A percentile compares a stretch with the other conserved stretches of the same genome.
phyloP scores from a whole-genome alignment of 2,329 filamentous ascomycete genomes.

The Sporothrix sp. region DNA sequence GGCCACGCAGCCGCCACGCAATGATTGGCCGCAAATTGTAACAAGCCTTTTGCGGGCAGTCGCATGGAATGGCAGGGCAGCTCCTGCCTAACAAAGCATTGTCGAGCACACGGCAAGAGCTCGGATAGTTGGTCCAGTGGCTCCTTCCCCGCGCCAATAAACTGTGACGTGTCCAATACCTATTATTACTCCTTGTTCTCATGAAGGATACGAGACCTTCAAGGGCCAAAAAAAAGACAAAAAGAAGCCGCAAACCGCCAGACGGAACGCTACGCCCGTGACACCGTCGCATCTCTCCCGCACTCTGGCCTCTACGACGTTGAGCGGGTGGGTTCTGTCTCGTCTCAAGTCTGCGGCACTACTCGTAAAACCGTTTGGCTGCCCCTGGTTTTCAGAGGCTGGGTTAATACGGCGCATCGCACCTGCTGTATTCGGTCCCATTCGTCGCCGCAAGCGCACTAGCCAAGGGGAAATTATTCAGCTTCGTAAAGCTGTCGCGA shows the following conservation, averaged over 20 bases:
- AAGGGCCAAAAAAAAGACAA: too few species aligned
- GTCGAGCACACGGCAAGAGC: too few species aligned
- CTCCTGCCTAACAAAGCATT: too few species aligned
- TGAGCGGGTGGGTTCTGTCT: background rate
- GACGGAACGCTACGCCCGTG: background rate
- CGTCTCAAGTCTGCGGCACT: constrained; percentile 10
- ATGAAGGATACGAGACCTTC: too few species aligned
- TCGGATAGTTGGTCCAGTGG: too few species aligned
- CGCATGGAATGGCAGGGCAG: too few species aligned
- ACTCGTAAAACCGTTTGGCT: constrained; percentile 4
- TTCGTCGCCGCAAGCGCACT: background rate
- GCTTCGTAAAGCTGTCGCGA: background rate
- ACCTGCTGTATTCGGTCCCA: background rate
- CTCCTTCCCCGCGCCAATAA: too few species aligned
- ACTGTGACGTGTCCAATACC: too few species aligned
- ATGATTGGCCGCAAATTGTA: too few species aligned
- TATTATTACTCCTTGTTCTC: too few species aligned
- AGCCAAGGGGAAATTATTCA: constrained; percentile 4
- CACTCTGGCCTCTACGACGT: background rate
- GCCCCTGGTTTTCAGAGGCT: constrained; percentile 4
- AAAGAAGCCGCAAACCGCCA: too few species aligned
- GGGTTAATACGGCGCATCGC: constrained; percentile 1
- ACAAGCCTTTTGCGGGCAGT: too few species aligned
- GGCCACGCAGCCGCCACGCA: background rate
- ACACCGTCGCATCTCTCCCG: background rate